Base-by-base conservation (phyloP, 1,139 yeast genomes). In the Nakaseomyces kungkrabaensis region DNA sequence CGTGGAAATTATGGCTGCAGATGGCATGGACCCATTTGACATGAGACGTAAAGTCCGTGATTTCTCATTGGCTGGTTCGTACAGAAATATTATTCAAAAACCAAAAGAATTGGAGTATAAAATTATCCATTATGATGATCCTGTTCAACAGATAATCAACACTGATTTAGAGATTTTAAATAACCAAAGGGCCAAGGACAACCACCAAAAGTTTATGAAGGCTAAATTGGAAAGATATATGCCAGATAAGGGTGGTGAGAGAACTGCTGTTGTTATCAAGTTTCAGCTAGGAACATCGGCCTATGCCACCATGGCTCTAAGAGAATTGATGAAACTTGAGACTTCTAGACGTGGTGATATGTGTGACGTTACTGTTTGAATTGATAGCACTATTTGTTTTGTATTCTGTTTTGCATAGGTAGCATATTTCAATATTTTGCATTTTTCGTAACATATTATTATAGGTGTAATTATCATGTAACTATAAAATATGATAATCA, bases 251-350 rank as follows among this genome's bases (percentile, higher is more conserved):
- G 77, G 74, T 10, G 85, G 81, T 29, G 68, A 68, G 4, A 81
- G 78, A 53, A 72, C 75, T 1, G 97, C 96, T 0, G 81, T 90
- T 9, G 75, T 90, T 9, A 68, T 94, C 54, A 81, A 77, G 58
- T 75, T 94, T 75, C 85, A 82, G 63, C 73, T 94, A 52, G 94
- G 89, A 2, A 82, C 86, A 6, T 85, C 97, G 45, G 83, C 95
- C 5, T 94, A 94, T 67, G 99, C 99, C 2, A 94, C 99, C 0
- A 94, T 94, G 98, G 96, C 97, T 0, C 71, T 94, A 50, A 77
- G 98, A 61, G 98, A 92, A 65, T 79, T 85, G 50, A 85, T 87
- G 95, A 85, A 84, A 65, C 73, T 81, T 27, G 95, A 87, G 55
- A 85, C 95, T 3, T 76, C 88, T 40, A 78, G 89, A 52, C 73